Base-by-base conservation (phyloP, 2,329 filamentous ascomycete species). In the Ilyonectria robusta region DNA sequence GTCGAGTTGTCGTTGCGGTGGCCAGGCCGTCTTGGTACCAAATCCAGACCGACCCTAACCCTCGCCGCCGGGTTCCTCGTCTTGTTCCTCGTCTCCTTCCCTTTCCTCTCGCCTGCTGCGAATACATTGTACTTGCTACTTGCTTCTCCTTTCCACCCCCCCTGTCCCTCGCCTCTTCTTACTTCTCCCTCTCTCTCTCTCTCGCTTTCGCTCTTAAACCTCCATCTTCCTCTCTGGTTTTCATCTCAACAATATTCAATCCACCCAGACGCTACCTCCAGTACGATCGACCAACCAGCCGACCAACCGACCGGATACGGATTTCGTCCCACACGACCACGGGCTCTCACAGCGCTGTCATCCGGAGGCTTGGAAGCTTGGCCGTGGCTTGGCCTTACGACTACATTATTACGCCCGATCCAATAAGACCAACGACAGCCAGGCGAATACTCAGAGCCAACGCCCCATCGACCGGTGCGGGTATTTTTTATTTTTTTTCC, bases 291-390 rank as follows among this genome's bases (percentile, higher is more conserved):
- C 46, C 53, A 47, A 55, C 57, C 55, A 13, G 63, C 50, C 53
- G 53, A 55, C 57, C 55, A 13, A 65, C 50, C 31, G 62, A 54
- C 31, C 56, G 50, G 59, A 66, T 54, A 60, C 58, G 63, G 60
- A 60, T 56, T 63, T 48, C 26, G 50, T 72, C 68, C 68, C 66
- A 71, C 71, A 55, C 37, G 44, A 53, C 67, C 29, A 53, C 29
- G 11, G 59, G 56, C 51, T 69, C 69, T 58, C 56, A 68, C 69
- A 68, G 70, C 63, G 70, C 71, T 71, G 67, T 61, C 62, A 66
- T 56, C 35, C 46, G 37, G 42, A 55, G 57, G 54, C 65, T 66
- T 33, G 57, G 50, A 65, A 65, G 69, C 73, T 75, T 75, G 71
- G 70, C 64, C 56, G 67, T 71, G 70, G 71, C 67, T 75, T 66